Evolutionary conservation across 805 yeast species (phyloP).

Genomic region (Candida maris): DNA sequence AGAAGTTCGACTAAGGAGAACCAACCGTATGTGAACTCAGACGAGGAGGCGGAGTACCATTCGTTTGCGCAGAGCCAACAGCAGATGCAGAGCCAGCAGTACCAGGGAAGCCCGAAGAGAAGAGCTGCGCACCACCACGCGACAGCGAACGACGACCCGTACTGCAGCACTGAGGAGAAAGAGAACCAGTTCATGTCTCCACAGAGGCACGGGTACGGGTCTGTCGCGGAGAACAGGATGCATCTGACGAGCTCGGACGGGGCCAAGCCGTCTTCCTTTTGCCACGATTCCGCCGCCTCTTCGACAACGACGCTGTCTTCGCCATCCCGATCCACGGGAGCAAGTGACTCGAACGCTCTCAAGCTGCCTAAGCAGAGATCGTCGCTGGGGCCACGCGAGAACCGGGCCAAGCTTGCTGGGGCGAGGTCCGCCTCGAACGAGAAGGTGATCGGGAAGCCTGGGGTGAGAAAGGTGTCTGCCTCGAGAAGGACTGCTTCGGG

Average conservation of each 20-base stretch:
- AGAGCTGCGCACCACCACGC: slow-evolving; percentile 12
- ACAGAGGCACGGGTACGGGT: slow-evolving; percentile 7
- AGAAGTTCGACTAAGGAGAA: slow-evolving; percentile 34
- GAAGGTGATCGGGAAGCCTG: slow-evolving; percentile 32
- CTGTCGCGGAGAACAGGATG: slow-evolving; percentile 17
- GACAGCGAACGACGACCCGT: slow-evolving; percentile 33
- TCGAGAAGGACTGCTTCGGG: slow-evolving; percentile 23
- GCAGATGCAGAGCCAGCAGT: slow-evolving; percentile 17
- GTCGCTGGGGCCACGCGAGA: slow-evolving; percentile 18
- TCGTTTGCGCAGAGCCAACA: slow-evolving; percentile 19
- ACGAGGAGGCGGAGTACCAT: slow-evolving; percentile 32
- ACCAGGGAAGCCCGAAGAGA: slow-evolving; percentile 22
- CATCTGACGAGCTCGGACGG: slow-evolving; percentile 7
- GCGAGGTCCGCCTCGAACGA: slow-evolving; percentile 27
- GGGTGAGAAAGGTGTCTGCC: slow-evolving; percentile 35
- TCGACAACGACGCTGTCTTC: slow-evolving; percentile 40
- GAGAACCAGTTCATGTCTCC: slow-evolving; percentile 5
- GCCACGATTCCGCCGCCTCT: slow-evolving; percentile 47
- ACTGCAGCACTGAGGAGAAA: slow-evolving; percentile 11
- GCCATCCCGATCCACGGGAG: slow-evolving; percentile 24
- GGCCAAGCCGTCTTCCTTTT: slow-evolving; percentile 30
- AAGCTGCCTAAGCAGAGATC: slow-evolving; percentile 30
- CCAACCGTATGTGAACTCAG: slow-evolving; percentile 32
- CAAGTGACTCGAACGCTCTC: slow-evolving; percentile 14
- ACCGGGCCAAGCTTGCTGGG: slow-evolving; percentile 16